Evolutionary conservation across 208 protist genomes (phyloP).

Genomic region (Trypanosomatidae sp.): DNA sequence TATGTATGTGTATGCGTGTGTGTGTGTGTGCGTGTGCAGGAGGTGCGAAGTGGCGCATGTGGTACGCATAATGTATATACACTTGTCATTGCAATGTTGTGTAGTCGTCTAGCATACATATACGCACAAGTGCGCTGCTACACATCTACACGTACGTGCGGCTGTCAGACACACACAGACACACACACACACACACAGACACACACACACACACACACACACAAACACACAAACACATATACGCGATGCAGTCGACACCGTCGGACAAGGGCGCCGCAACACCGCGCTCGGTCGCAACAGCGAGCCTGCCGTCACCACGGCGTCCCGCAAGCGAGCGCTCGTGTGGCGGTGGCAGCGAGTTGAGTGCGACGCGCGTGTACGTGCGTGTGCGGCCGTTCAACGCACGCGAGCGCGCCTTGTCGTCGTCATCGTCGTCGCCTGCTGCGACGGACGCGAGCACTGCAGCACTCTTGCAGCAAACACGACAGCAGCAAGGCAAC

Average conservation of each 20-base stretch:
- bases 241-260: neutral
- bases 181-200: neutral
- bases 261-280: neutral
- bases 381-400: constrained; percentile 67
- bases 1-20: too few relatives aligned
- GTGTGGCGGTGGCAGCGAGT: constrained; percentile 6
- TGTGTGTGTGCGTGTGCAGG: too few relatives aligned
- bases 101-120: neutral
- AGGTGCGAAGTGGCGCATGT: neutral
- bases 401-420: constrained; percentile 14
- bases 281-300: constrained; percentile 1
- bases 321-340: neutral
- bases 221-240: neutral
- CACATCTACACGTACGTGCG: neutral
- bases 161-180: neutral
- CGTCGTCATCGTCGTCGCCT: too few relatives aligned
- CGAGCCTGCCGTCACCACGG: neutral
- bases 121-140: neutral
- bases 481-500: neutral
- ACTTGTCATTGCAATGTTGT: too few relatives aligned
- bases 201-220: neutral
- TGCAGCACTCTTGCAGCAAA: neutral
- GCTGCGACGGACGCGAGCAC: neutral
- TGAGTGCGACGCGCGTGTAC: constrained; percentile 47
- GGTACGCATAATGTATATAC: neutral